phyloP scores from a whole-genome alignment of 164 flowering plant genomes.

The Magnolia officinalis region DNA sequence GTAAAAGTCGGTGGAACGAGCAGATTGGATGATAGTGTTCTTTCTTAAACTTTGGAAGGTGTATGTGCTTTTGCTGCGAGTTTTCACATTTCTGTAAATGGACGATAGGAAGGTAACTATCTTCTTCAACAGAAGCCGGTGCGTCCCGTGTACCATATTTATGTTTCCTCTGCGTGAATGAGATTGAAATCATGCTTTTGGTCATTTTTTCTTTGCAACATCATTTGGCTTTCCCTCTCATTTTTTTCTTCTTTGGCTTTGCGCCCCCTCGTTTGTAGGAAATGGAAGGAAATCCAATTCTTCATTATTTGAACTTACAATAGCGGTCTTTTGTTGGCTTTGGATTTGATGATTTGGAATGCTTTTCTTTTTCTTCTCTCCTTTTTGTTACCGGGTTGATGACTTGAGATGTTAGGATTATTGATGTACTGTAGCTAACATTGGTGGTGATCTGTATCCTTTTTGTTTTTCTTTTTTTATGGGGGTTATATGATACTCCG shows the following conservation, averaged over 20 bases:
- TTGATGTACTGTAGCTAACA: too few relatives aligned
- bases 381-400: too few relatives aligned
- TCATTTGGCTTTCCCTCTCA: neutral
- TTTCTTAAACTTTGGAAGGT: neutral
- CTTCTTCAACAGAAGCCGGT: constrained; percentile 1
- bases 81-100: neutral
- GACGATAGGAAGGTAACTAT: neutral
- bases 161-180: neutral
- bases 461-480: too few relatives aligned
- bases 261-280: neutral
- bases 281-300: neutral
- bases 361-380: too few relatives aligned
- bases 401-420: too few relatives aligned
- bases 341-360: too few relatives aligned
- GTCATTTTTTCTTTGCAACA: neutral
- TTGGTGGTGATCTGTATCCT: too few relatives aligned
- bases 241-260: neutral
- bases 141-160: constrained; percentile 5
- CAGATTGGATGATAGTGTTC: neutral
- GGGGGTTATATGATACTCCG: too few relatives aligned
- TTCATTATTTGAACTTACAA: neutral
- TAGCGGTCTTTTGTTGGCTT: too few relatives aligned
- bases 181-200: neutral
- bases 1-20: neutral
- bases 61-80: neutral